phyloP scores from a whole-genome alignment of 306 rosid species.

The Notholithocarpus densiflorus region DNA sequence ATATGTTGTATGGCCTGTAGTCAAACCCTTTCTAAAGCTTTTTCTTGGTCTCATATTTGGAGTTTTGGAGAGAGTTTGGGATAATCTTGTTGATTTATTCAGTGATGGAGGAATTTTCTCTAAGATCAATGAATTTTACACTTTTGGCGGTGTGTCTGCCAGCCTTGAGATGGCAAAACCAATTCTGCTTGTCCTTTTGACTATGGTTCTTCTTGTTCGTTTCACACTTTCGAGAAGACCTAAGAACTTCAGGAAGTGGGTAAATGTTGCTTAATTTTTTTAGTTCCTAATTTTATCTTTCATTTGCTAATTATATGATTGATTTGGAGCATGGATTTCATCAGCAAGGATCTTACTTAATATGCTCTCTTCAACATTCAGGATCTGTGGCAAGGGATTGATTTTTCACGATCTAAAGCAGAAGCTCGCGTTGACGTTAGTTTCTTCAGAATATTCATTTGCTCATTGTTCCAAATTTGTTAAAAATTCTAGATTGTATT shows the following conservation, averaged over 20 bases:
- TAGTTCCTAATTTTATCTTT: slow-evolving; percentile 2
- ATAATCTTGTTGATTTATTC: slow-evolving; percentile 54
- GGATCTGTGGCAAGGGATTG: slow-evolving; percentile 99
- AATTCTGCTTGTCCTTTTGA: slow-evolving; percentile 61
- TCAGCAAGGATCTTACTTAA: slow-evolving; percentile 25
- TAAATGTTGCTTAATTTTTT: slow-evolving; percentile 34
- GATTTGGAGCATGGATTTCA: slow-evolving; percentile 25
- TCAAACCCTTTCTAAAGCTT: slow-evolving; percentile 67
- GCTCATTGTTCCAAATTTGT: slow-evolving; percentile 13
- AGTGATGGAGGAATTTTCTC: slow-evolving; percentile 64
- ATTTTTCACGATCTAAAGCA: slow-evolving; percentile 94
- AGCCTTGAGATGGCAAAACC: slow-evolving; percentile 60
- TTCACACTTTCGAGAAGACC: slow-evolving; percentile 98
- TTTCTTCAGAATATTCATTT: slow-evolving; percentile 29
- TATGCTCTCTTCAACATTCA: slow-evolving; percentile 35
- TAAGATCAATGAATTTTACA: slow-evolving; percentile 58
- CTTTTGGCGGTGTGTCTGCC: slow-evolving; percentile 71
- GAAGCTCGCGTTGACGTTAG: slow-evolving; percentile 99
- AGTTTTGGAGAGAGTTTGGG: slow-evolving; percentile 72
- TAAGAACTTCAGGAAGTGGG: slow-evolving; percentile 98
- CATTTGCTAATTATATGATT: slow-evolving; percentile 12
- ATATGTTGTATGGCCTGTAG: slow-evolving; percentile 76
- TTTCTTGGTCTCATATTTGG: slow-evolving; percentile 52
- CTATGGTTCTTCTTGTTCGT: slow-evolving; percentile 92
- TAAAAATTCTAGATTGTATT: slow-evolving; percentile 12